Percentiles rank a stretch among this genome's conserved stretches.
Evolutionary conservation across 257 asterid genomes (phyloP).

Genomic region (Nemophila menziesii): DNA sequence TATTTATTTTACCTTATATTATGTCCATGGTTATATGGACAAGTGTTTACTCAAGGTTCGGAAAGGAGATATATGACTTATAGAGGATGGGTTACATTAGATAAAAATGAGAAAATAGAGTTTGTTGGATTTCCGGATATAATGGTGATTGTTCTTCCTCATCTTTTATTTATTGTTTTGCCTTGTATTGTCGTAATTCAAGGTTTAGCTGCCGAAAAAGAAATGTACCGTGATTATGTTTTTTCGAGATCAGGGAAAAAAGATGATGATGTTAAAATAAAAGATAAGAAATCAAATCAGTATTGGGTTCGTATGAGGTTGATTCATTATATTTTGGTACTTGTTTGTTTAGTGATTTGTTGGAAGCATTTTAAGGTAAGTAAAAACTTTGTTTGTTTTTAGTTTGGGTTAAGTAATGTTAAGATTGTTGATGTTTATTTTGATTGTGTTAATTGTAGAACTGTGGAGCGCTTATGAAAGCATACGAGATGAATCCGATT

Average conservation of each 20-base stretch:
- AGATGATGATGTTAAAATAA: slow-evolving; percentile 42
- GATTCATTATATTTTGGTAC: slow-evolving; percentile 48
- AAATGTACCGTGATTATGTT: slow-evolving; percentile 37
- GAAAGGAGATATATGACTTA: slow-evolving; percentile 75
- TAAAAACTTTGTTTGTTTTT: not conserved
- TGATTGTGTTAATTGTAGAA: slow-evolving; percentile 37
- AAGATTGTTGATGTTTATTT: slow-evolving; percentile 2
- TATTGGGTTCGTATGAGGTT: slow-evolving; percentile 23
- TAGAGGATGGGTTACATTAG: slow-evolving; percentile 58
- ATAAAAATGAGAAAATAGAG: slow-evolving; percentile 20
- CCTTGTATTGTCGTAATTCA: slow-evolving; percentile 38
- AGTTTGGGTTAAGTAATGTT: not conserved
- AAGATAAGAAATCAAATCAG: slow-evolving; percentile 7
- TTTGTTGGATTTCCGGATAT: slow-evolving; percentile 82
- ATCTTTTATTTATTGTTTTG: slow-evolving; percentile 56
- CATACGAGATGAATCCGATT: slow-evolving; percentile 74
- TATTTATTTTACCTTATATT: slow-evolving; percentile 68
- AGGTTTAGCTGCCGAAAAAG: slow-evolving; percentile 58
- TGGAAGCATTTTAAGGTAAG: slow-evolving; percentile 66
- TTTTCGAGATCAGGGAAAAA: slow-evolving; percentile 69
- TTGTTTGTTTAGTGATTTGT: slow-evolving; percentile 34
- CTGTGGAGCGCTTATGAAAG: slow-evolving; percentile 58
- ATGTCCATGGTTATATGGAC: slow-evolving; percentile 87
- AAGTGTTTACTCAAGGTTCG: slow-evolving; percentile 33
- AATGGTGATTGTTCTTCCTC: slow-evolving; percentile 80